Evolutionary conservation across 2,329 filamentous ascomycete species (phyloP), one percentile per base, ranked within the genome.

Genomic region (Penicillium sp.): DNA sequence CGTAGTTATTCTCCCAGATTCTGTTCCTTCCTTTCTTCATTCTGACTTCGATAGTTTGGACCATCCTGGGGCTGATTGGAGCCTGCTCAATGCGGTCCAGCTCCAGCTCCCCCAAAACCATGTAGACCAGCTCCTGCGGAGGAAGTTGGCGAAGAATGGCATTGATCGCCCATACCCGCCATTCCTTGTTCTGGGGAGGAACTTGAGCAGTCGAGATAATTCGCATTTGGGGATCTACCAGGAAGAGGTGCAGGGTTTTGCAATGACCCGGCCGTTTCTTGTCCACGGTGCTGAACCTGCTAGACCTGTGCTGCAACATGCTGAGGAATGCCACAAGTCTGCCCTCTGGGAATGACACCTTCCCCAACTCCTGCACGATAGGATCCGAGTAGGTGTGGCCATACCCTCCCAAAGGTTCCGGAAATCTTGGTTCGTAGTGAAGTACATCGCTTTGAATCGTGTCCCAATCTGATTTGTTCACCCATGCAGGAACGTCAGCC

Each of bases 191-290:
- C 61, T 84, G 81, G 2, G 79, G 79, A 1, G 81, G 80, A 0
- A 83, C 74, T 52, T 83, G 81, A 0, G 75, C 74, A 0, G 79
- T 81, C 2, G 73, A 84, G 9, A 83, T 73, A 45, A 87, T 75
- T 6, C 77, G 76, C 5, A 71, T 62, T 26, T 78, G 63, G 0
- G 84, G 84, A 59, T 87, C 84, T 0, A 87, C 79, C 2, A 88
- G 75, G 65, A 81, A 87, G 34, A 87, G 72, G 0, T 80, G 81
- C 0, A 87, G 69, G 51, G 87, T 80, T 59, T 82, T 80, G 13
- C 81, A 73, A 62, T 86, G 80, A 2, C 84, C 84, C 0, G 81
- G 79, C 52, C 77, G 79, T 0, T 77, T 78, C 0, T 63, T 63
- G 56, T 88, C 81, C 24, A 64, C 63, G 9, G 85, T 74, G 13